Evolutionary conservation across 2,329 filamentous ascomycete species (phyloP).

Genomic region (Thielaviopsis populi): DNA sequence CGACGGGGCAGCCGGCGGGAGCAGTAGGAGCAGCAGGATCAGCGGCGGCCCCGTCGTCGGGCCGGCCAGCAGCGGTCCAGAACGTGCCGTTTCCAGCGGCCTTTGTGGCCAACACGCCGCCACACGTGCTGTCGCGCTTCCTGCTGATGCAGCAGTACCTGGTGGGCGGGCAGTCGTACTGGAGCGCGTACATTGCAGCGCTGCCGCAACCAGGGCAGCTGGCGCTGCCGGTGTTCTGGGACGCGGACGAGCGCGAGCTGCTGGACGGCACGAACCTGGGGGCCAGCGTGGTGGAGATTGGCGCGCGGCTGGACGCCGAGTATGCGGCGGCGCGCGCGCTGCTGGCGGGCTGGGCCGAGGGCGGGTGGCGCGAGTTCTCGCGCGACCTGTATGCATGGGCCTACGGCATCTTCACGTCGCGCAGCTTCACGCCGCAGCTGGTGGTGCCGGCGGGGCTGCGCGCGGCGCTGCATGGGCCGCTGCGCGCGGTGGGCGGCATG

Average conservation of each 20-base stretch:
- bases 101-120: slow-evolving; percentile 36
- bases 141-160: slow-evolving; percentile 56
- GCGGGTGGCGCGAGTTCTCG: slow-evolving; percentile 27
- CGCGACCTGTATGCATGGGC: slow-evolving; percentile 47
- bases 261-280: slow-evolving; percentile 40
- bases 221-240: slow-evolving; percentile 49
- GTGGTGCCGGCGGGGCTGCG: slow-evolving; percentile 27
- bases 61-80: slow-evolving; percentile 6
- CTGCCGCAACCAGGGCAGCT: slow-evolving; percentile 46
- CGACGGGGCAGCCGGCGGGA: no score
- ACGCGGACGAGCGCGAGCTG: slow-evolving; percentile 41
- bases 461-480: neutral
- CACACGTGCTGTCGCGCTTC: slow-evolving; percentile 50
- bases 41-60: no score
- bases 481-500: slow-evolving; percentile 20
- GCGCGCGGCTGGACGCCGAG: slow-evolving; percentile 31
- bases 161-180: slow-evolving; percentile 41
- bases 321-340: slow-evolving; percentile 27
- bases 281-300: slow-evolving; percentile 35
- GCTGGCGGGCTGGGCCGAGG: slow-evolving; percentile 23
- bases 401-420: slow-evolving; percentile 47
- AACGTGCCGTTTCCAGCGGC: slow-evolving; percentile 28
- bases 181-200: slow-evolving; percentile 51
- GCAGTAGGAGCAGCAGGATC: no score
- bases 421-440: slow-evolving; percentile 49